A percentile compares a stretch with the other conserved stretches of the same genome.
phyloP scores from a whole-genome alignment of 306 rosid species.

The Echinosophora koreensis region DNA sequence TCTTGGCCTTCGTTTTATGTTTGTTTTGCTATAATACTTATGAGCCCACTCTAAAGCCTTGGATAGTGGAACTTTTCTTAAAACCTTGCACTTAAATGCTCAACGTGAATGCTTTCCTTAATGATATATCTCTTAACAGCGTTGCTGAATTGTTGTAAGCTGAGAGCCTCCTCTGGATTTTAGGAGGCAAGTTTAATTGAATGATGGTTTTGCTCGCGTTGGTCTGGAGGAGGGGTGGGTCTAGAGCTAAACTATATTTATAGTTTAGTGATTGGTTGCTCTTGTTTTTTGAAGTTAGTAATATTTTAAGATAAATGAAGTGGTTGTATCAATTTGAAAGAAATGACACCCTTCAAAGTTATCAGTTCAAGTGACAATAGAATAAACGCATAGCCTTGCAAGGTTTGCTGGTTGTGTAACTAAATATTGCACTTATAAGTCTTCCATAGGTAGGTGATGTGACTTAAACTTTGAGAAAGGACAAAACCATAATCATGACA shows the following conservation, averaged over 20 bases:
- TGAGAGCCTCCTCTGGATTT: constrained; percentile 2
- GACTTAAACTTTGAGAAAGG: background rate
- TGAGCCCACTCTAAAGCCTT: constrained; percentile 22
- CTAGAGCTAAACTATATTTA: constrained; percentile 5
- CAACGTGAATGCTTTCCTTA: constrained; percentile 8
- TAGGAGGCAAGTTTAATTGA: background rate
- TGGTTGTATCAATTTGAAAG: constrained; percentile 4
- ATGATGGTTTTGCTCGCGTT: constrained; percentile 28
- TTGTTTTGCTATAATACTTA: constrained; percentile 9
- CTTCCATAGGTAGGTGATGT: constrained; percentile 25
- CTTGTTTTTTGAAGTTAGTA: constrained; percentile 19
- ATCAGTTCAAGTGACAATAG: constrained; percentile 5
- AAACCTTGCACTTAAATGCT: constrained; percentile 19
- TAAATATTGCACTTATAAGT: constrained; percentile 10
- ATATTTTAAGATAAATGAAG: constrained; percentile 4
- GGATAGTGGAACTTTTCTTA: constrained; percentile 9
- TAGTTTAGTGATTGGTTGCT: constrained; percentile 5
- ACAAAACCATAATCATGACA: background rate
- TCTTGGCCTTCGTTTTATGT: background rate
- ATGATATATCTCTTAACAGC: background rate
- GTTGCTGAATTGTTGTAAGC: constrained; percentile 19
- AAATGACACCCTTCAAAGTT: constrained; percentile 5
- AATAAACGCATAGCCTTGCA: constrained; percentile 17
- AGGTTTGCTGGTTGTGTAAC: constrained; percentile 10
- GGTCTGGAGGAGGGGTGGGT: constrained; percentile 11